Evolutionary conservation across 2,329 filamentous ascomycete species (phyloP), one percentile per base, ranked within the genome.

Genomic region (Scopulariopsis brevicaulis): DNA sequence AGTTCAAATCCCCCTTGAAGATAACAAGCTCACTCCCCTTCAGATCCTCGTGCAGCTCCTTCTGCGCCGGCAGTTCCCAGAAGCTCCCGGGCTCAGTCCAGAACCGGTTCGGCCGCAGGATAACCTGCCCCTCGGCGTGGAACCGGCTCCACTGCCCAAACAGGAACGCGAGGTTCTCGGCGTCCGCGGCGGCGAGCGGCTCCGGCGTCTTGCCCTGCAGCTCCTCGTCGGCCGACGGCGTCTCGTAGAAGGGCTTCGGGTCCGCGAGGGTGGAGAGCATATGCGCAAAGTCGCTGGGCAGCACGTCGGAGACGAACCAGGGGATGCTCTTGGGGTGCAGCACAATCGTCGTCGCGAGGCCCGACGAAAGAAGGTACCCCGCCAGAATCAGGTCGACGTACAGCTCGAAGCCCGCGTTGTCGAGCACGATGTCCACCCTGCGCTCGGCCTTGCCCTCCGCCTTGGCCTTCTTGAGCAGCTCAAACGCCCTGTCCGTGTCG

Each of bases 1-100:
- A 99, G 74, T 99, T 99, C 64, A 99, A 70, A 69, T 99, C 94
- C 2, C 94, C 94, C 77, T 99, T 99, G 78, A 97, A 97, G 58
- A 99, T 84, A 14, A 96, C 90, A 20, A 99, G 77, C 70, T 96
- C 89, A 63, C 88, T 89, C 61, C 83, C 74, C 75, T 91, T 86
- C 58, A 99, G 73, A 67, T 97, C 93, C 7, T 89, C 80, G 56
- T 83, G 80, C 14, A 99, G 74, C 32, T 81, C 78, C 2, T 84
- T 89, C 25, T 83, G 77, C 15, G 76, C 71, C 0, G 92, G 91
- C 60, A 99, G 71, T 35, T 91, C 81, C 92, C 94, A 97, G 74
- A 87, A 99, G 67, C 89, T 90, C 3, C 90, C 90, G 0, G 81
- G 84, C 14, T 87, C 82, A 0, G 93, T 97, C 94, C 94, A 99